phyloP scores from a whole-genome alignment of 345 rosid genomes.

The Bretschneidera sinensis region DNA sequence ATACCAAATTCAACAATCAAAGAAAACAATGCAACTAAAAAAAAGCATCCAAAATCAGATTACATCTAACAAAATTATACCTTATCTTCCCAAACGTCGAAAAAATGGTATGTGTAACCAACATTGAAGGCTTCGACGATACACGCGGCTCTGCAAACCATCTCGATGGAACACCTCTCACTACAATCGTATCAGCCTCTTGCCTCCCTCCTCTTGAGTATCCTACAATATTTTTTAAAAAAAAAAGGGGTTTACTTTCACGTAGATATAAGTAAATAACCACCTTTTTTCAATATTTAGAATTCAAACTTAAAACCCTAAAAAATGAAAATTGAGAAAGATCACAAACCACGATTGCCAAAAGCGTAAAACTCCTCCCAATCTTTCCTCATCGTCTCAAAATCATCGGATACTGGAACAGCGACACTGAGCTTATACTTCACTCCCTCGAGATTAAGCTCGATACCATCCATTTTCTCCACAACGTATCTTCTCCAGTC shows the following conservation, averaged over 20 bases:
- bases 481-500: slow-evolving; percentile 68
- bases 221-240: no score
- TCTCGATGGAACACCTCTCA: slow-evolving; percentile 79
- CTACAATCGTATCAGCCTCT: slow-evolving; percentile 71
- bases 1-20: background rate
- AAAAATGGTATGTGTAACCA: slow-evolving; percentile 85
- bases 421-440: slow-evolving; percentile 58
- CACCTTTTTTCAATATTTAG: no score
- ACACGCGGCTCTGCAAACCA: slow-evolving; percentile 97
- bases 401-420: slow-evolving; percentile 63
- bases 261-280: no score
- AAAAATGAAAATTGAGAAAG: background rate
- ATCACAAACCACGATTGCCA: slow-evolving; percentile 40
- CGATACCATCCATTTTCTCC: slow-evolving; percentile 80
- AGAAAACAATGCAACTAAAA: no score
- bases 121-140: slow-evolving; percentile 86
- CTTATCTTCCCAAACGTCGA: slow-evolving; percentile 84
- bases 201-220: slow-evolving; percentile 51
- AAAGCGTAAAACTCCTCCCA: slow-evolving; percentile 79
- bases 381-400: slow-evolving; percentile 60
- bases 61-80: slow-evolving; percentile 18
- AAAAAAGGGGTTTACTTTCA: no score
- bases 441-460: slow-evolving; percentile 72
- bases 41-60: background rate
- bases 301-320: background rate